Conservation (phyloP, 148 eudicot genomes). For the Bassia scoparia region DNA sequence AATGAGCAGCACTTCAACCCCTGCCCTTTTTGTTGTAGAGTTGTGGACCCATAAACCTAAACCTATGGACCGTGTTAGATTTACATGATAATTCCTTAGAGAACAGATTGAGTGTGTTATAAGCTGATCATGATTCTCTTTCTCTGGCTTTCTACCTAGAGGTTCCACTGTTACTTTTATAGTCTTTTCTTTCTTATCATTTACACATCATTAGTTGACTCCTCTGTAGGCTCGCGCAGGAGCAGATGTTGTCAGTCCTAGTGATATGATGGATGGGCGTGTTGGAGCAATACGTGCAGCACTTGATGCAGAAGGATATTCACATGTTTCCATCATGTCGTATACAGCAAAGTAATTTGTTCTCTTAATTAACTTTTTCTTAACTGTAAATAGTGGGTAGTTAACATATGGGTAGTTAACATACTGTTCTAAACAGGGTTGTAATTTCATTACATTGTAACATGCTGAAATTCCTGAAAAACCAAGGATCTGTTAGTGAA, state of each 20-base stretch:
- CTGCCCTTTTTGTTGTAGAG: neutral
- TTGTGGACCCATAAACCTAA: neutral
- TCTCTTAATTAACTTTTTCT: neutral
- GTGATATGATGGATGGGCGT: constrained; percentile 99
- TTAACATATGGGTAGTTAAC: neutral
- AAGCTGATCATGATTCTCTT: neutral
- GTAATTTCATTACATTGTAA: neutral
- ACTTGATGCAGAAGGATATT: constrained; percentile 87
- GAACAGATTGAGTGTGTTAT: neutral
- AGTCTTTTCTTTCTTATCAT: neutral
- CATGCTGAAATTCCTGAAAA: too few species aligned
- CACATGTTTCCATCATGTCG: constrained; percentile 92
- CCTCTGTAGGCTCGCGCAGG: constrained; percentile 85
- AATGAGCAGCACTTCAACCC: neutral
- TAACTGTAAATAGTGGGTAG: neutral
- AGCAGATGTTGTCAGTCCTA: constrained; percentile 97
- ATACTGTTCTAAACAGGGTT: neutral
- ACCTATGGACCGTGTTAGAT: neutral
- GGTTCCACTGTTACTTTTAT: neutral
- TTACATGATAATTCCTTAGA: neutral
- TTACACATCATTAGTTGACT: neutral
- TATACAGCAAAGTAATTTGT: constrained; percentile 85
- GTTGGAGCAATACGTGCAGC: constrained; percentile 89
- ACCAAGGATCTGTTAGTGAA: neutral
- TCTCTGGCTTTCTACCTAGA: neutral